Conservation (phyloP, 108 stramenopile species). For the Chaetoceros muelleri region DNA sequence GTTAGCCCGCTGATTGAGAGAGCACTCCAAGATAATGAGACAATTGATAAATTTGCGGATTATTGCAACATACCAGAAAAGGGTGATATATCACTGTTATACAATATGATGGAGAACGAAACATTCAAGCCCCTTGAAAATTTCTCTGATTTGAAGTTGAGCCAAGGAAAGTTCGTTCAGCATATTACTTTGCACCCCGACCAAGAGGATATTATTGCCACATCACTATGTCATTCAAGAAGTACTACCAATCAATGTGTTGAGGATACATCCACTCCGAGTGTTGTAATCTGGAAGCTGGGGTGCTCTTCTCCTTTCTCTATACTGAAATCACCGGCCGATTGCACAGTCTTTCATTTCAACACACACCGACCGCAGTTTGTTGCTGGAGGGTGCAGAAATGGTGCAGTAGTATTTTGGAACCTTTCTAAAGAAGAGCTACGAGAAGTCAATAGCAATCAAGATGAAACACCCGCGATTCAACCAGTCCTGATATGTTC, state of each 20-base stretch:
- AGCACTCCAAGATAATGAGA: slow-evolving; percentile 59
- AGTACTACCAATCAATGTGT: not conserved
- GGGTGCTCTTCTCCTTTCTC: not conserved
- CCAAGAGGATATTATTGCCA: not conserved
- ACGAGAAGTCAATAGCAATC: not conserved
- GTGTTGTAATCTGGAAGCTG: not conserved
- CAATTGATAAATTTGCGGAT: slow-evolving; percentile 46
- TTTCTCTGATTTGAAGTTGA: not conserved
- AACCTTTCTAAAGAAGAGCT: not conserved
- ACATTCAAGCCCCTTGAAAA: not conserved
- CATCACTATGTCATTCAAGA: not conserved
- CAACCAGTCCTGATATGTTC: no score
- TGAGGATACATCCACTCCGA: not conserved
- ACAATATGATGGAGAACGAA: slow-evolving; percentile 38
- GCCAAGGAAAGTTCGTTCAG: not conserved
- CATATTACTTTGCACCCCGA: not conserved
- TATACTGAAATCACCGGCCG: not conserved
- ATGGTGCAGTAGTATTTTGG: not conserved
- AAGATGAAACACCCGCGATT: not conserved
- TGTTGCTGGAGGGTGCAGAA: not conserved
- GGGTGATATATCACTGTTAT: slow-evolving; percentile 44
- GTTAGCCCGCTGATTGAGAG: slow-evolving; percentile 25
- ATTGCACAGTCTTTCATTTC: not conserved
- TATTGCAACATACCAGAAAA: slow-evolving; percentile 23
- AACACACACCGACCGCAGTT: not conserved